Evolutionary conservation across 441 rosid species (phyloP).

Genomic region (Metrosideros polymorpha): DNA sequence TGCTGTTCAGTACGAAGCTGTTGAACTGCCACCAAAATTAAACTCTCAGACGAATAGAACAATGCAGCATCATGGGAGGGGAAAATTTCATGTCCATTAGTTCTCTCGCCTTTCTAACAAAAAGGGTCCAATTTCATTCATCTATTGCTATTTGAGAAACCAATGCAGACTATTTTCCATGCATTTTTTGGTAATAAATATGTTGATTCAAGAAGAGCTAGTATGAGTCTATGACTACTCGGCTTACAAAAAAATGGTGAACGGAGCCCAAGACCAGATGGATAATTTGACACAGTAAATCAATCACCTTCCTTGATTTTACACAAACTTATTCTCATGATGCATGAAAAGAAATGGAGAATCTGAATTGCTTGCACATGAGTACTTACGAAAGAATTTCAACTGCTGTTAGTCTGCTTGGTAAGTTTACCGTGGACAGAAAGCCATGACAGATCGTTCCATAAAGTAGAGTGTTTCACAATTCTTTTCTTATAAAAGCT

Average conservation of each 20-base stretch:
- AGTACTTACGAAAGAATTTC: neutral
- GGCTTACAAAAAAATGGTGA: neutral
- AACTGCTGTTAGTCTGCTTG: neutral
- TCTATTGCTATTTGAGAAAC: neutral
- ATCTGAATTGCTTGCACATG: neutral
- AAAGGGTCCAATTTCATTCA: neutral
- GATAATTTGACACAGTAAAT: neutral
- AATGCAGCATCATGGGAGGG: neutral
- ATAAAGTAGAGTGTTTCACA: neutral
- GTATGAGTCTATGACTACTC: neutral
- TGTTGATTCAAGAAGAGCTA: neutral
- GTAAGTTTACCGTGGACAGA: neutral
- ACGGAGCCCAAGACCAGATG: neutral
- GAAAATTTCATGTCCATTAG: neutral
- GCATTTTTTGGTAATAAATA: neutral
- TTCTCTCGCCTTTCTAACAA: neutral
- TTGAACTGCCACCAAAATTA: conserved; percentile 1
- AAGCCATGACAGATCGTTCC: neutral
- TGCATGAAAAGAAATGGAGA: neutral
- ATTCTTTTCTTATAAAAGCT: neutral
- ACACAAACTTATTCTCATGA: neutral
- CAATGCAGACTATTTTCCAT: neutral
- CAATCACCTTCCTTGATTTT: neutral
- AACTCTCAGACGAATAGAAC: neutral
- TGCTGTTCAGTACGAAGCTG: conserved; percentile 8